phyloP scores from a whole-genome alignment of 345 rosid genomes.

The Anastatica hierochuntica region DNA sequence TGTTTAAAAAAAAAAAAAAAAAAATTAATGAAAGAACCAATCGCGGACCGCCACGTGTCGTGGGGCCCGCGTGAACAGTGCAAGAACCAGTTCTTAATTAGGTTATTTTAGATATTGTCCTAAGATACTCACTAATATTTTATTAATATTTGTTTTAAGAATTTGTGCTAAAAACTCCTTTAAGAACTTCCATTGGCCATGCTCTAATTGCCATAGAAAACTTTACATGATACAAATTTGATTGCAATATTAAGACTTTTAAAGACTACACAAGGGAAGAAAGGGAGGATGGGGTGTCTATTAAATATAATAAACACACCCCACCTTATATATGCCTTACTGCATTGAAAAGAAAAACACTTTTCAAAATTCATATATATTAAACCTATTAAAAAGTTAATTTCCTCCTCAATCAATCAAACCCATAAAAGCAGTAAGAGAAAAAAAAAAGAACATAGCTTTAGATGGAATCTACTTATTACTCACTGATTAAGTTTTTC shows the following conservation, averaged over 20 bases:
- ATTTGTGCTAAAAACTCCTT: too few species aligned
- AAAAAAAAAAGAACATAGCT: neutral
- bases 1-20: too few species aligned
- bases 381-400: conserved; percentile 10
- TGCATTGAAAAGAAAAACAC: conserved; percentile 43
- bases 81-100: too few species aligned
- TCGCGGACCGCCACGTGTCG: too few species aligned
- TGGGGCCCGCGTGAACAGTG: too few species aligned
- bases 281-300: conserved; percentile 23
- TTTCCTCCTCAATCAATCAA: conserved; percentile 20
- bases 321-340: conserved; percentile 38
- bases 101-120: too few species aligned
- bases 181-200: too few species aligned
- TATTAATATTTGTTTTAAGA: neutral
- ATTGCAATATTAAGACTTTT: conserved; percentile 2
- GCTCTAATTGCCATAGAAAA: neutral
- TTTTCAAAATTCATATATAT: conserved; percentile 13
- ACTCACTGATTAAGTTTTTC: conserved; percentile 19
- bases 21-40: too few species aligned
- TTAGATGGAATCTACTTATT: conserved; percentile 16
- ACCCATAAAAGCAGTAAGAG: conserved; percentile 9
- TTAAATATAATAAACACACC: too few species aligned
- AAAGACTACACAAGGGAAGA: neutral
- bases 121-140: too few species aligned
- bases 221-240: neutral